phyloP scores from a whole-genome alignment of 805 yeast genomes.

The Metschnikowia sp. region DNA sequence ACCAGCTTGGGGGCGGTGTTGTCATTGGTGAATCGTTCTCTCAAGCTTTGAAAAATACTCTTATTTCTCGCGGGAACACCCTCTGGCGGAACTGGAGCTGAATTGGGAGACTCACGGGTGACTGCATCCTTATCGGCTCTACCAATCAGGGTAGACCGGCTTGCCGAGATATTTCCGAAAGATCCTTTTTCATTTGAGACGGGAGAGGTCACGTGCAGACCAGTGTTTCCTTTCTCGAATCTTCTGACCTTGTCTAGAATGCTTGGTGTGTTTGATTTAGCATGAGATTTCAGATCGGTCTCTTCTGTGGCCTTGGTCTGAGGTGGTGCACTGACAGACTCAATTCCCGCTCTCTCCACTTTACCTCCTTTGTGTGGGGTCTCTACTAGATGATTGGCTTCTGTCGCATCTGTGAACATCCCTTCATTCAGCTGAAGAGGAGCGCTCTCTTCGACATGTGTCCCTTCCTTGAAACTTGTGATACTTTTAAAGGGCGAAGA shows the following conservation, averaged over 20 bases:
- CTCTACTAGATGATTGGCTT: not conserved
- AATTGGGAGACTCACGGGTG: not conserved
- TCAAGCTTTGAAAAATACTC: conserved; percentile 35
- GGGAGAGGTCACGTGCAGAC: not conserved
- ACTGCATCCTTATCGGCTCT: not conserved
- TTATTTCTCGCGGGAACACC: conserved; percentile 18
- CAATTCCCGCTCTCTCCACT: not conserved
- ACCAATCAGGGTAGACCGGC: not conserved
- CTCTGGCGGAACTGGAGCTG: conserved; percentile 5
- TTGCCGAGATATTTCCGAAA: not conserved
- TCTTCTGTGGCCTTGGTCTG: too few relatives aligned
- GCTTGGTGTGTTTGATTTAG: conserved; percentile 4
- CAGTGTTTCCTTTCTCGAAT: conserved; percentile 1
- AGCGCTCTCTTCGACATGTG: not conserved
- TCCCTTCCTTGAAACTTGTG: not conserved
- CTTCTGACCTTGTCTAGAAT: conserved; percentile 8
- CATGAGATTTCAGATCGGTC: not conserved
- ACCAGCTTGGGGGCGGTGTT: not conserved
- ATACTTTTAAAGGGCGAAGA: not conserved
- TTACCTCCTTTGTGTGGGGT: not conserved
- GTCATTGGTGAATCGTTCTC: conserved; percentile 26
- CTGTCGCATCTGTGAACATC: not conserved
- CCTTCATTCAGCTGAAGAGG: not conserved
- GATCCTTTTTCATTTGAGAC: not conserved
- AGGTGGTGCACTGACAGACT: not conserved